Evolutionary conservation across 179 eudicot genomes (phyloP), one percentile per base, ranked within the genome.

Genomic region (Drosera spatulata): DNA sequence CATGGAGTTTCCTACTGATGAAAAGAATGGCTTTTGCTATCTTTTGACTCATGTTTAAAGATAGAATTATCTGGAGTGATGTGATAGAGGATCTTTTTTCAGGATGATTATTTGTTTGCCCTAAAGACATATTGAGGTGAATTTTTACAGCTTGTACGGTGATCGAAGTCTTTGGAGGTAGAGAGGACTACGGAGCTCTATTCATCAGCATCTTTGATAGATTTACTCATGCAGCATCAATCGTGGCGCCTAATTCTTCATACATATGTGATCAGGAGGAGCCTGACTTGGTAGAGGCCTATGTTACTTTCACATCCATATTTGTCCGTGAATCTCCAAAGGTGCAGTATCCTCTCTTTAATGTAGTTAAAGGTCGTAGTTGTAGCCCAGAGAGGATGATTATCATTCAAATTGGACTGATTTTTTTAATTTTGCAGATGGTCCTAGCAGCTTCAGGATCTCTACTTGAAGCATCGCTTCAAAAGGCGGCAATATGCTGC

Each of bases 241-340:
- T 94, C 53, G 65, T 76, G 69, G 88, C 95, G 55, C 87, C 90
- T 70, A 86, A 75, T 79, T 86, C 99, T 52, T 89, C 99, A 53
- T 89, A 93, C 66, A 79, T 93, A 73, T 89, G 97, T 73, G 99
- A 89, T 74, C 97, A 89, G 80, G 97, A n/a, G n/a, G n/a, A 86
- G 66, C 99, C 97, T 56, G 97, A 90, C 76, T 69, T 94, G 58
- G 93, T 87, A 69, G 96, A 89, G 77, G 95, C 96, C 53, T 90
- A 85, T 78, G 75, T 81, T 70, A 79, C 77, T 75, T 87, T 94
- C 68, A 83, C 96, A 38, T 83, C 94, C 59, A 64, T 78, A 41
- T 83, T 85, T 80, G 83, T 94, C 71, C 82, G 94, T 75, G 70
- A 78, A 58, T 80, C 79, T 71, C 76, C 88, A 13, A 89, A 93